Percentiles rank a stretch among this genome's conserved stretches.
Conservation (phyloP, 306 rosid species). For the Quercus suber region DNA sequence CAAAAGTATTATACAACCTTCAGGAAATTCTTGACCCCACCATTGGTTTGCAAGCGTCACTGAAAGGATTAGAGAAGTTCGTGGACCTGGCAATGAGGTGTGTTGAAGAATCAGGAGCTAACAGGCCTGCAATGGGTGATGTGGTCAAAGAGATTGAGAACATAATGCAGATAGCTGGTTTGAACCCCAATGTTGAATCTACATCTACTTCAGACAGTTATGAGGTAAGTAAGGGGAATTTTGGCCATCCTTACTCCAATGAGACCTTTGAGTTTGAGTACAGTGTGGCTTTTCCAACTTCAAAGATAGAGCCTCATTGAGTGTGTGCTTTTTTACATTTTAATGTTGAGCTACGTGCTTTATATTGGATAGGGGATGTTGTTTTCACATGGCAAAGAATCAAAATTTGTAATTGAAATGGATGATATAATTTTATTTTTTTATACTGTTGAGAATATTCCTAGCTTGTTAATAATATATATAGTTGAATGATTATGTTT, state of each 20-base stretch:
- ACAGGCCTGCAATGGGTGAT: conserved; percentile 41
- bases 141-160: conserved; percentile 45
- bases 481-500: too few relatives aligned
- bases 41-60: conserved; percentile 15
- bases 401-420: neutral
- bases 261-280: conserved; percentile 4
- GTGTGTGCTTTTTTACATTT: neutral
- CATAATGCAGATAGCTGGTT: conserved; percentile 28
- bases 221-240: neutral
- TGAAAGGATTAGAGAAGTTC: conserved; percentile 26
- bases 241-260: conserved; percentile 13
- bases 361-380: neutral
- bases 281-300: conserved; percentile 22
- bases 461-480: neutral
- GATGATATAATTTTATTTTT: too few relatives aligned
- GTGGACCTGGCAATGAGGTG: conserved; percentile 46
- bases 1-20: conserved; percentile 29
- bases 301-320: conserved; percentile 11
- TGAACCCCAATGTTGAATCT: conserved; percentile 25
- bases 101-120: conserved; percentile 27
- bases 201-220: conserved; percentile 23
- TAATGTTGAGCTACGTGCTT: neutral
- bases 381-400: neutral
- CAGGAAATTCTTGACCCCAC: conserved; percentile 24
- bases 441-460: neutral